phyloP scores from a whole-genome alignment of 352 stramenopile genomes.

The Phytophthora quininea region DNA sequence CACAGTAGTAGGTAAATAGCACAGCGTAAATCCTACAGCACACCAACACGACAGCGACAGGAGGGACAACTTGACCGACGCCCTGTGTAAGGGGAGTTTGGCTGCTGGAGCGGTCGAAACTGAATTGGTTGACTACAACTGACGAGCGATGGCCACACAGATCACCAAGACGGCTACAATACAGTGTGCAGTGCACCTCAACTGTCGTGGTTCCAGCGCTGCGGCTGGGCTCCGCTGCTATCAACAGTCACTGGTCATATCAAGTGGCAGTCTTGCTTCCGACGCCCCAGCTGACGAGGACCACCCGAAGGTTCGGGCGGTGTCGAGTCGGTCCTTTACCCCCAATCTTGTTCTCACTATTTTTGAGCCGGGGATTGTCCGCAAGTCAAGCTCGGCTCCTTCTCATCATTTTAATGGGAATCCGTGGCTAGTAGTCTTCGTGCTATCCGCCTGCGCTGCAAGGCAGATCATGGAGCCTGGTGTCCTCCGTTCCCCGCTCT shows the following conservation, averaged over 20 bases:
- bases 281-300: background rate
- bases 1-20: too few relatives aligned
- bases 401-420: conserved; percentile 18
- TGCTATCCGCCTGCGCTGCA: conserved; percentile 23
- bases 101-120: too few relatives aligned
- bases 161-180: too few relatives aligned
- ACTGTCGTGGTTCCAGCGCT: background rate
- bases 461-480: conserved; percentile 13
- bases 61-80: too few relatives aligned
- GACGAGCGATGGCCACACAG: too few relatives aligned
- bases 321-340: background rate
- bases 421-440: conserved; percentile 1
- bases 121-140: too few relatives aligned
- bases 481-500: background rate
- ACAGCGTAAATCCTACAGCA: too few relatives aligned
- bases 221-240: conserved; percentile 1
- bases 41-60: too few relatives aligned
- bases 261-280: background rate
- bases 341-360: background rate
- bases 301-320: background rate
- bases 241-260: background rate
- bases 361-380: conserved; percentile 7
- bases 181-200: too few relatives aligned
- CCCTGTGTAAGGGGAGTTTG: too few relatives aligned
- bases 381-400: background rate